These are phyloP conservation scores for Fraxinus albicans DNA, from an alignment of 305 asterid genomes.

Conservation along the genomic window DNA sequence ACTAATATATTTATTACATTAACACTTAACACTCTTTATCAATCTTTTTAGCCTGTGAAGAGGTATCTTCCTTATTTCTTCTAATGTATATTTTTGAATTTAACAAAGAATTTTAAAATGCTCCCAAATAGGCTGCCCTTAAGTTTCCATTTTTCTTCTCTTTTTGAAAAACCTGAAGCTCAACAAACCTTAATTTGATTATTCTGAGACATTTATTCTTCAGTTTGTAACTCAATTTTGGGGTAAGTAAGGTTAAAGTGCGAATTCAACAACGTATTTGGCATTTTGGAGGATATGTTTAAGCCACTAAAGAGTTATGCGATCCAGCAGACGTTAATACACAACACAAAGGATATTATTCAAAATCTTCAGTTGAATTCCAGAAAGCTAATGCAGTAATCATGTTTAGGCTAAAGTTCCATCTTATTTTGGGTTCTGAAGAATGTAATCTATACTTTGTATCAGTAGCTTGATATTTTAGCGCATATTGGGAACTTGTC, in stretches of 20 bases:
- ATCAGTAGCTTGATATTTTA: background rate
- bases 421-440: background rate
- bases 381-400: background rate
- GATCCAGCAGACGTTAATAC: too few species aligned
- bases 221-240: background rate
- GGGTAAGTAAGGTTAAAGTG: background rate
- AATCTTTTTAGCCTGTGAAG: background rate
- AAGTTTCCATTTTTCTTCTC: background rate
- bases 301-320: too few species aligned
- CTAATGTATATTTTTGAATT: background rate
- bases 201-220: background rate
- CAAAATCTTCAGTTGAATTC: conserved; percentile 5
- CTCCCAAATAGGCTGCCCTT: background rate
- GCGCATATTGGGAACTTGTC: background rate
- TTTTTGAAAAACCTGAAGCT: background rate
- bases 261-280: background rate
- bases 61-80: background rate
- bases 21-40: background rate
- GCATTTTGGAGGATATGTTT: background rate
- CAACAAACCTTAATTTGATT: background rate
- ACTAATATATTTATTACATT: too few species aligned
- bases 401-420: background rate
- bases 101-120: background rate
- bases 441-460: background rate
- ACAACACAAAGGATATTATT: background rate